These are phyloP conservation scores for Aspergillus leporis DNA, from an alignment of 495 filamentous ascomycete species.

Conservation along the genomic window DNA sequence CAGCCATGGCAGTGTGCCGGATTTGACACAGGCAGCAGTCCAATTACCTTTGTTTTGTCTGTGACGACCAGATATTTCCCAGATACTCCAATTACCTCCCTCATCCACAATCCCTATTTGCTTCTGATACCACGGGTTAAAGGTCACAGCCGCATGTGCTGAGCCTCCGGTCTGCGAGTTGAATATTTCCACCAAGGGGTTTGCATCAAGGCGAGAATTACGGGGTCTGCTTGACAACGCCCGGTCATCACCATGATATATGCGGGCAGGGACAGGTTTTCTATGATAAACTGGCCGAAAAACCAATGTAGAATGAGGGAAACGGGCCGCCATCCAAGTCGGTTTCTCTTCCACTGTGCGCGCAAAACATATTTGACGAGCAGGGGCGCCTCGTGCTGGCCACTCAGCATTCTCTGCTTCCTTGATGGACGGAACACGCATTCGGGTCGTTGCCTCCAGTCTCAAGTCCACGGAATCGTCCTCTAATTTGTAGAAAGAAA, in stretches of 20 bases:
- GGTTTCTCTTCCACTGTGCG: constrained; percentile 46
- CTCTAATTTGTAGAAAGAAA: constrained; percentile 39
- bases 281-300: constrained; percentile 57
- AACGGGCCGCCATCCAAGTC: constrained; percentile 65
- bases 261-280: constrained; percentile 28
- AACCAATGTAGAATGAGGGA: constrained; percentile 54
- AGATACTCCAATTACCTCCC: constrained; percentile 72
- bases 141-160: constrained; percentile 70
- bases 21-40: constrained; percentile 24
- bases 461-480: constrained; percentile 35
- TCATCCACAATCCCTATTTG: constrained; percentile 76
- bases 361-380: constrained; percentile 69
- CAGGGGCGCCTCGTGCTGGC: constrained; percentile 55
- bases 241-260: constrained; percentile 24
- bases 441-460: constrained; percentile 13
- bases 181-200: constrained; percentile 59
- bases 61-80: constrained; percentile 58
- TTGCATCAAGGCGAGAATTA: constrained; percentile 59
- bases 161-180: constrained; percentile 54
- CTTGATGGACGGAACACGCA: constrained; percentile 36
- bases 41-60: constrained; percentile 30
- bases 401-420: constrained; percentile 53
- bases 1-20: constrained; percentile 32
- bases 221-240: constrained; percentile 18
- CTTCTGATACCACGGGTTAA: constrained; percentile 71